A percentile compares a stretch with the other conserved stretches of the same genome.
phyloP scores from a whole-genome alignment of 495 filamentous ascomycete genomes.

The Penicillium alfredii region DNA sequence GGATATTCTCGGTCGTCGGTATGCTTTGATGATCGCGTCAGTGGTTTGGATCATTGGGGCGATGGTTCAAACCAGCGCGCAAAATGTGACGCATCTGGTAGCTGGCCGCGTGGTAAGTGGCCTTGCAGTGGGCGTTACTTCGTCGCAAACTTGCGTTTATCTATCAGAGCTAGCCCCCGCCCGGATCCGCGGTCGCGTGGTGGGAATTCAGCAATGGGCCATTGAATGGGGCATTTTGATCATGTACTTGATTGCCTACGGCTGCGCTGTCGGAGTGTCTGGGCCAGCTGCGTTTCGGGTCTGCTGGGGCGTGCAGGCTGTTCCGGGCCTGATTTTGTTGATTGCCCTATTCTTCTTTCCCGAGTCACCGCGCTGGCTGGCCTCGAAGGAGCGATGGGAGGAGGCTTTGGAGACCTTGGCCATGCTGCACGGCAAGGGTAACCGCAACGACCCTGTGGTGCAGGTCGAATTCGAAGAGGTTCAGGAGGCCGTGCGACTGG shows the following conservation, averaged over 20 bases:
- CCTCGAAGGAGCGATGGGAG: conserved; percentile 59
- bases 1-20: conserved; percentile 59
- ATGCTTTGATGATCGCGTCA: conserved; percentile 59
- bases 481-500: conserved; percentile 49
- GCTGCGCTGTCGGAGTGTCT: conserved; percentile 51
- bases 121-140: conserved; percentile 67
- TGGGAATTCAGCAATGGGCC: conserved; percentile 70
- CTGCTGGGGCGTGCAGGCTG: conserved; percentile 67
- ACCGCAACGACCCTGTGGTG: conserved; percentile 60
- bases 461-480: conserved; percentile 72
- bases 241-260: conserved; percentile 57
- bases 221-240: conserved; percentile 67
- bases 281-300: conserved; percentile 59
- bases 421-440: conserved; percentile 59
- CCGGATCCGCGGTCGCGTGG: conserved; percentile 60
- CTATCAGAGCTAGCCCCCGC: conserved; percentile 66
- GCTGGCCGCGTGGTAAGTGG: conserved; percentile 68
- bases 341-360: conserved; percentile 64
- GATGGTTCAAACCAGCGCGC: conserved; percentile 56
- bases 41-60: conserved; percentile 68
- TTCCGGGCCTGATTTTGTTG: conserved; percentile 60
- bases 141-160: conserved; percentile 77
- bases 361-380: conserved; percentile 67
- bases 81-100: conserved; percentile 57
- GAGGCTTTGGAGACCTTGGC: conserved; percentile 64